Percentiles rank a stretch among this genome's conserved stretches.
Evolutionary conservation across 441 rosid species (phyloP).

Genomic region (Croton setiger): DNA sequence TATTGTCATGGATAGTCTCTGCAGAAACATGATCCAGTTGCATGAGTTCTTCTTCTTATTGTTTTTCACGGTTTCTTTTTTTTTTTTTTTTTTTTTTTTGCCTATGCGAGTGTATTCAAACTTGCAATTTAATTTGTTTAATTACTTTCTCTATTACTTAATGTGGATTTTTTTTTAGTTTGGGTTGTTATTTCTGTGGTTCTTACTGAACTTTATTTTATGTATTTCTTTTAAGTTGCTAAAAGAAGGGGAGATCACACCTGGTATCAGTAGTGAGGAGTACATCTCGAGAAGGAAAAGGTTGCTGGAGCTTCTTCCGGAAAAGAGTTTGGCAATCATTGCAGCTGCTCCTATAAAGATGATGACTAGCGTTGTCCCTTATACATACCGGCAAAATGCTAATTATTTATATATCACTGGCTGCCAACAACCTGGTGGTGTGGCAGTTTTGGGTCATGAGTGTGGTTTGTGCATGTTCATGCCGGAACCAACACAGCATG

Average conservation of each 20-base stretch:
- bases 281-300: slow-evolving; percentile 71
- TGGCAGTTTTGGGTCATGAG: slow-evolving; percentile 72
- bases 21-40: not conserved
- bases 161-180: no score
- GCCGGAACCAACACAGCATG: slow-evolving; percentile 81
- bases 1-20: not conserved
- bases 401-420: slow-evolving; percentile 86
- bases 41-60: no score
- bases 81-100: no score
- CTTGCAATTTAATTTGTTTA: no score
- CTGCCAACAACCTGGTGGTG: slow-evolving; percentile 95
- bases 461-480: slow-evolving; percentile 97
- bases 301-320: slow-evolving; percentile 77
- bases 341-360: slow-evolving; percentile 89
- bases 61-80: no score
- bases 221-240: slow-evolving; percentile 48
- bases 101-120: not conserved
- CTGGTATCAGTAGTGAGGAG: slow-evolving; percentile 73
- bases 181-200: not conserved
- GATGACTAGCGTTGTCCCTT: slow-evolving; percentile 98
- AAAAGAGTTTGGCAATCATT: slow-evolving; percentile 68
- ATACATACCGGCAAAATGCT: slow-evolving; percentile 86
- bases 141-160: no score
- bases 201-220: not conserved
- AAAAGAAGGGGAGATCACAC: slow-evolving; percentile 88